phyloP scores from a whole-genome alignment of 1,139 yeast species.

The Hyphopichia pseudoburtonii region DNA sequence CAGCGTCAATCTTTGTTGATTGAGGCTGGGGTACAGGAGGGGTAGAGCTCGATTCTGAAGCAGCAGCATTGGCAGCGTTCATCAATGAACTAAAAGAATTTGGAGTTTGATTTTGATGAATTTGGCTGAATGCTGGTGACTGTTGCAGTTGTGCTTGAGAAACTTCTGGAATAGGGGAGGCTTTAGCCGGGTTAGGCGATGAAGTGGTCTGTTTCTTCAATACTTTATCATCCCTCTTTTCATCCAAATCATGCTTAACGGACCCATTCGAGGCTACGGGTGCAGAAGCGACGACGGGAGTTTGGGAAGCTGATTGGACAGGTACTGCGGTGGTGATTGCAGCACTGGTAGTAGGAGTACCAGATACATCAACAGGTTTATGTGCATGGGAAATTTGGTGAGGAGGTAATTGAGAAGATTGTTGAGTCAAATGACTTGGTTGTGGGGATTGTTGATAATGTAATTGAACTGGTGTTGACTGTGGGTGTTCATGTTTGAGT shows the following conservation, averaged over 20 bases:
- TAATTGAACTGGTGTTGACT: slow-evolving; percentile 10
- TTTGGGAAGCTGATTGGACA: too few relatives aligned
- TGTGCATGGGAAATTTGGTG: background rate
- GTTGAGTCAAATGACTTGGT: slow-evolving; percentile 5
- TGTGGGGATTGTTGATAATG: slow-evolving; percentile 6
- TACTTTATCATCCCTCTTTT: slow-evolving; percentile 30
- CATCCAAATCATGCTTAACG: slow-evolving; percentile 39
- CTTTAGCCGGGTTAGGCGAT: slow-evolving; percentile 6
- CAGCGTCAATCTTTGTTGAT: slow-evolving; percentile 1
- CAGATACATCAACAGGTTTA: background rate
- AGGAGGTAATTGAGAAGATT: slow-evolving; percentile 1
- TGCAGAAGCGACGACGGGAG: background rate
- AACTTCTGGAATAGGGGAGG: background rate
- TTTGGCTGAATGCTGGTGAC: background rate
- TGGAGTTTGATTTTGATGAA: slow-evolving; percentile 2
- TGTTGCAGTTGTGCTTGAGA: background rate
- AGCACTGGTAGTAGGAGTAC: background rate
- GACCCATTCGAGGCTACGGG: slow-evolving; percentile 6
- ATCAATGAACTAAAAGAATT: slow-evolving; percentile 27
- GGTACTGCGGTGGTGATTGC: background rate
- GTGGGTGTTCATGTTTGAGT: slow-evolving; percentile 9
- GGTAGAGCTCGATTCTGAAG: slow-evolving; percentile 4
- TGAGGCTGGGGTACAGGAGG: slow-evolving; percentile 9
- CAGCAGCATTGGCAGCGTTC: slow-evolving; percentile 28
- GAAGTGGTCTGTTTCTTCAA: slow-evolving; percentile 19